Base-by-base conservation (phyloP, 805 yeast species). In the Teunomyces tritomae region DNA sequence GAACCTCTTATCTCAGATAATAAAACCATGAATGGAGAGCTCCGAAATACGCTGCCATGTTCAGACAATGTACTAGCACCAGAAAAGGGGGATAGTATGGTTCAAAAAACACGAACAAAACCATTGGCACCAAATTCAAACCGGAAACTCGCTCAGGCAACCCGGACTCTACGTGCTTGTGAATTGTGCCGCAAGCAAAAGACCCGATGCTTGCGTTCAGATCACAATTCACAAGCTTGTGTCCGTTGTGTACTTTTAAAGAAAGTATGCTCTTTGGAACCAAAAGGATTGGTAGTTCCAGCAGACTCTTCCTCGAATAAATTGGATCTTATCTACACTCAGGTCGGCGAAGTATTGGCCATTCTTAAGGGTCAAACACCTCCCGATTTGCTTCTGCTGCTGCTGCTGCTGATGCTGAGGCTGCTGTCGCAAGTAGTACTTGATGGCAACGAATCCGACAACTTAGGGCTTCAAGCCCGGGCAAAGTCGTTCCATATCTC, bases 151-250 rank as follows among this genome's bases (percentile, higher is more conserved):
- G 57, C 49, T 7, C 58, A 55, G 45, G 70, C 68, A 1, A 59
- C 68, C 6, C 53, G 86, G 36, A 79, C 84, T 0, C 55, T 76
- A 1, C 69, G 67, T 43, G 87, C 87, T 0, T 82, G 87, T 59
- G 74, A 73, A 5, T 57, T 70, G 6, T 82, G 87, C 57, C 69
- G 85, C 39, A 73, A 70, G 43, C 81, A 77, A 50, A 82, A 82
- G 65, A 78, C 89, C 0, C 65, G 86, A 48, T 85, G 90, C 54
- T 77, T 83, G 57, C 77, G 83, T 44, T 72, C 81, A 9, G 70
- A 78, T 1, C 71, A 65, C 24, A 68, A 74, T 13, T 55, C 65
- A 5, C 61, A 67, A 7, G 70, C 80, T 2, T 84, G 90, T 64
- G 63, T 83, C 16, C 64, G 89, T 17, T 85, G 90, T 57, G 64